Evolutionary conservation across 768 basidiomycete species (phyloP).

Genomic region (Tulasnella sp.): DNA sequence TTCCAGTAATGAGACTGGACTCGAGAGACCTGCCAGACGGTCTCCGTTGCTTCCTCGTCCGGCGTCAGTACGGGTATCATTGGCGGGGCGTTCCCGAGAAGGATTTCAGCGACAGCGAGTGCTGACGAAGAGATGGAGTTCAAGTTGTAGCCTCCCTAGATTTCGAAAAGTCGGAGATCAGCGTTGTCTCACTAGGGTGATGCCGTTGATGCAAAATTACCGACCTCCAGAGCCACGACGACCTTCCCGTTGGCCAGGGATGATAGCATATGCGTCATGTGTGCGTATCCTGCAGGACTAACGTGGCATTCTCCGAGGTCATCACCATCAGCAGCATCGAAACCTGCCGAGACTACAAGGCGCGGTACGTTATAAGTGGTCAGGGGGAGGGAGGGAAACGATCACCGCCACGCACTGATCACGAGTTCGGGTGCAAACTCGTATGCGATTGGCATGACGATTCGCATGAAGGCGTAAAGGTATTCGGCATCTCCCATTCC

Average conservation of each 20-base stretch:
- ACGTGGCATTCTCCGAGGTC: conserved; percentile 88
- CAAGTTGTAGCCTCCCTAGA: conserved; percentile 91
- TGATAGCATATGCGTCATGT: conserved; percentile 97
- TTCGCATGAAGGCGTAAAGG: conserved; percentile 89
- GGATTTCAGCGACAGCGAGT: conserved; percentile 75
- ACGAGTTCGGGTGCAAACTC: conserved; percentile 96
- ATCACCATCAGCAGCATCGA: conserved; percentile 94
- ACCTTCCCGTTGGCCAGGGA: conserved; percentile 82
- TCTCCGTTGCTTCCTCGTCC: conserved; percentile 73
- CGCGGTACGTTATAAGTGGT: background rate
- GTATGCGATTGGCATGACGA: conserved; percentile 94
- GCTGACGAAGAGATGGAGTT: conserved; percentile 84
- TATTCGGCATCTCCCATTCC: conserved; percentile 97
- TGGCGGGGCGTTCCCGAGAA: conserved; percentile 86
- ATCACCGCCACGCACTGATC: conserved; percentile 60
- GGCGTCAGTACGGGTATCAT: conserved; percentile 64
- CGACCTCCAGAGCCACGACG: conserved; percentile 90
- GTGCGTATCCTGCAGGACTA: conserved; percentile 87
- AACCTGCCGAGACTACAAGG: conserved; percentile 88
- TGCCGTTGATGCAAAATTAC: background rate
- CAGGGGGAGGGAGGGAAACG: background rate
- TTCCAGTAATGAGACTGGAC: conserved; percentile 93
- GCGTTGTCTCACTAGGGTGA: background rate
- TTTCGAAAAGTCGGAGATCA: background rate
- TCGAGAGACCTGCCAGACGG: conserved; percentile 77